Percentiles rank a stretch among this genome's conserved stretches.
These are phyloP conservation scores for Magnaporthales sp. DNA, from an alignment of 2,329 filamentous ascomycete genomes.

Conservation along the genomic window DNA sequence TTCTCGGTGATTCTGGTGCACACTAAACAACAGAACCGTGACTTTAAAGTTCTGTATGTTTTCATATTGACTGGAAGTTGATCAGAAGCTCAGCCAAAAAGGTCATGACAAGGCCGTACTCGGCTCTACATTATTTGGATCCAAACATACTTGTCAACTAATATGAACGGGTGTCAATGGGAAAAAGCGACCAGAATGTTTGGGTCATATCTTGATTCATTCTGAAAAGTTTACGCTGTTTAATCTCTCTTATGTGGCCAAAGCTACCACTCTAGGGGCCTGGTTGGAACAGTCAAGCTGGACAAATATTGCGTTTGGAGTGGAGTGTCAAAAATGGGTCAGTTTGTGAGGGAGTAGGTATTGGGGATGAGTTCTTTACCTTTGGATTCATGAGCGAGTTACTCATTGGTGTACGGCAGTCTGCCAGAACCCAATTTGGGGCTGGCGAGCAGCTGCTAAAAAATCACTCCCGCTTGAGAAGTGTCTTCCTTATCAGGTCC, in stretches of 20 bases:
- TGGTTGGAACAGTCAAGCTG: not conserved
- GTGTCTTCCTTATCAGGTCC: not conserved
- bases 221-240: no score
- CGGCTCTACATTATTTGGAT: not conserved
- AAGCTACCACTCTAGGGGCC: no score
- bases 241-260: no score
- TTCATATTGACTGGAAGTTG: not conserved
- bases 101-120: not conserved
- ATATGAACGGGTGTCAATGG: not conserved
- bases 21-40: not conserved
- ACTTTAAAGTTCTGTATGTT: not conserved
- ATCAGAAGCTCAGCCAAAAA: not conserved
- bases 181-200: not conserved
- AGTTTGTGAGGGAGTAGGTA: not conserved
- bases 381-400: not conserved
- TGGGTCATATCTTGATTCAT: not conserved
- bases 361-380: not conserved
- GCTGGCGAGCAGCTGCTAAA: not conserved
- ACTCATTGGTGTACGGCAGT: not conserved
- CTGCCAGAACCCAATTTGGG: not conserved
- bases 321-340: not conserved
- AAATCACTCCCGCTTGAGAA: not conserved
- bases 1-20: not conserved
- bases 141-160: not conserved
- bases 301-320: not conserved